These are phyloP conservation scores for Cladosporium sp. DNA, from an alignment of 2,329 filamentous ascomycete species.

Conservation along the genomic window DNA sequence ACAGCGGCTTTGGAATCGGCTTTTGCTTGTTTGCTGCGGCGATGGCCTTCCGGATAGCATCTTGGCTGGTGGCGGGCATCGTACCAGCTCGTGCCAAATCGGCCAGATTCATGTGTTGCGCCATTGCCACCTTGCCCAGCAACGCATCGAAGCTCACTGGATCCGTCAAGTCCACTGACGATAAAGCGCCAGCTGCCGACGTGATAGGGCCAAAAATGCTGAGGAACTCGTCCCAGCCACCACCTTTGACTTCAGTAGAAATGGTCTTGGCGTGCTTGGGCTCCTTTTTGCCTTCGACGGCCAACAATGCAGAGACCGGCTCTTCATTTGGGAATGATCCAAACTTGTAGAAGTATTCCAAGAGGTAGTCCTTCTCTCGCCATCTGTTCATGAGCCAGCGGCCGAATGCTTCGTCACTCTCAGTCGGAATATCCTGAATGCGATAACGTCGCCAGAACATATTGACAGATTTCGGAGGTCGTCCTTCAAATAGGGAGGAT, in stretches of 20 bases:
- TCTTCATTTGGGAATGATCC: slow-evolving; percentile 77
- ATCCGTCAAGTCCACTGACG: slow-evolving; percentile 46
- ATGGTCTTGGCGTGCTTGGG: slow-evolving; percentile 47
- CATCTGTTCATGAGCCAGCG: slow-evolving; percentile 82
- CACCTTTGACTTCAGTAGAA: slow-evolving; percentile 52
- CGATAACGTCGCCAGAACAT: slow-evolving; percentile 92
- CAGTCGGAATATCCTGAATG: slow-evolving; percentile 76
- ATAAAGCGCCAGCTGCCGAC: slow-evolving; percentile 52
- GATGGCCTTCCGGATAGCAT: slow-evolving; percentile 37
- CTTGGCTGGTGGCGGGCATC: slow-evolving; percentile 31
- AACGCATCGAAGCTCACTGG: slow-evolving; percentile 41
- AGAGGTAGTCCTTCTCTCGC: slow-evolving; percentile 86
- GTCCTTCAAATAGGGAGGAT: slow-evolving; percentile 85
- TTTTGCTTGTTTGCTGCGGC: slow-evolving; percentile 35
- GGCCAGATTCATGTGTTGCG: slow-evolving; percentile 35
- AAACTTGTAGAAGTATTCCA: slow-evolving; percentile 75
- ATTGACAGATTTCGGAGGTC: slow-evolving; percentile 91
- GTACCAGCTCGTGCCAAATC: slow-evolving; percentile 26
- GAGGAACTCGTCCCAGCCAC: slow-evolving; percentile 54
- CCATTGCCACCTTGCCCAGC: slow-evolving; percentile 38
- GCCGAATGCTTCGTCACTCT: slow-evolving; percentile 74
- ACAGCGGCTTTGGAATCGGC: slow-evolving; percentile 32
- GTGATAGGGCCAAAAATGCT: slow-evolving; percentile 55
- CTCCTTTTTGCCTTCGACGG: slow-evolving; percentile 42
- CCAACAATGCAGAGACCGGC: slow-evolving; percentile 33